Base-by-base conservation (phyloP, 345 rosid genomes). In the Adansonia digitata region DNA sequence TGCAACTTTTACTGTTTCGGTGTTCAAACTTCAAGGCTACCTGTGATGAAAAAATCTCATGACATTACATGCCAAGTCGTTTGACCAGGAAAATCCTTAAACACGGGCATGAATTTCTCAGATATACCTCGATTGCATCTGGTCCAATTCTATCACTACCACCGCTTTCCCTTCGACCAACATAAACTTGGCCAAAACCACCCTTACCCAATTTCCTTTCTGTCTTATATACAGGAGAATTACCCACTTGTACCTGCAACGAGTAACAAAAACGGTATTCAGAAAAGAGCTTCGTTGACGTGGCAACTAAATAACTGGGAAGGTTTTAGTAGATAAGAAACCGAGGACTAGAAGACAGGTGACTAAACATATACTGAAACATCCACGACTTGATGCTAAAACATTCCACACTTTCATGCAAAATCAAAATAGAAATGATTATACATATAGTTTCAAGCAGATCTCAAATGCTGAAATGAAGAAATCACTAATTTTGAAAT, bases 161-260 rank as follows among this genome's bases (percentile, higher is more conserved):
- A 77, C 88, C 90, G 51, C 82, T 84, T 52, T 85, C 89, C 77
- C 98, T 86, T 80, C 92, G 83, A 74, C 99, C 99, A 61, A 95
- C 93, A 85, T 89, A 95, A 62, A 95, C 98, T 85, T 95, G 99
- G 53, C 99, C 98, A 84, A 95, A 95, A 62, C 99, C 99, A 81
- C 99, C 99, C 81, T 95, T 95, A n/a, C 99, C 99, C 80, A 95
- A 84, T 82, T 90, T 95, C 80, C 87, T 91, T 65, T 87, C 99
- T 2, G 86, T 84, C 88, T 82, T 93, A 83, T 91, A 95, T 71
- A 84, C 70, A 71, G 99, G 98, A 77, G 99, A 95, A 74, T 84
- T 89, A 18, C 93, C 97, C 80, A 95, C 92, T 84, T 93, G 98
- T 59, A 93, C 98, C 99, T 95, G 78, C 17, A 80, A 49, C 10